Conservation (phyloP, 805 yeast species). For the Scheffersomyces spartinae region DNA sequence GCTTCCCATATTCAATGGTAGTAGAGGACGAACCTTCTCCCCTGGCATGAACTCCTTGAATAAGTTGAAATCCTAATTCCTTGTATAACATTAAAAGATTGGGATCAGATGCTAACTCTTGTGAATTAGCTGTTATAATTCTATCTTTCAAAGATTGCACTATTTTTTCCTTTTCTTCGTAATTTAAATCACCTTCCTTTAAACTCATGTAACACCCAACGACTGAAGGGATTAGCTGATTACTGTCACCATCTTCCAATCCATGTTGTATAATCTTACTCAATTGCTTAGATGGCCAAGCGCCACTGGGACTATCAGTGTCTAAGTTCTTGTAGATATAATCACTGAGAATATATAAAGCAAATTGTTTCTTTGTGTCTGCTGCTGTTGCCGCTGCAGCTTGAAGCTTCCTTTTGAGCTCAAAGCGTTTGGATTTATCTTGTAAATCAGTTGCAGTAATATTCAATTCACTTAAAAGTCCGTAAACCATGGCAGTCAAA, state of each 20-base stretch:
- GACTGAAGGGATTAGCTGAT: no score
- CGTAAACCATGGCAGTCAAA: conserved; percentile 17
- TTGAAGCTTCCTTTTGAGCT: no score
- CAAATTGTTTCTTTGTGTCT: conserved; percentile 7
- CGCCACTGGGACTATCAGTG: no score
- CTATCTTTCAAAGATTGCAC: conserved; percentile 5
- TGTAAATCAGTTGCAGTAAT: conserved; percentile 17
- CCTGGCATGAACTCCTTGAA: no score
- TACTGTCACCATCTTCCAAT: no score
- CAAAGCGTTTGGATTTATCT: no score
- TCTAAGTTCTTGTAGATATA: conserved; percentile 6
- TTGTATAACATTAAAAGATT: conserved; percentile 17
- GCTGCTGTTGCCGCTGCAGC: conserved; percentile 5
- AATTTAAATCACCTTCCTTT: no score
- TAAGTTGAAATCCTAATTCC: conserved; percentile 22
- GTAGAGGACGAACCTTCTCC: no score
- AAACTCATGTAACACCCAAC: no score
- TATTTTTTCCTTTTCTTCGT: conserved; percentile 9
- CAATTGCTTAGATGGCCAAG: no score
- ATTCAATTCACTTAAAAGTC: conserved; percentile 15
- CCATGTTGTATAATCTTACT: no score
- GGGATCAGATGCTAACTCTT: conserved; percentile 10
- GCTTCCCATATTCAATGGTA: conserved; percentile 5
- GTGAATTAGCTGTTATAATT: conserved; percentile 4
- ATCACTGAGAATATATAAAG: conserved; percentile 9